These are phyloP conservation scores for Panicum hallii DNA, from an alignment of 202 grass and related monocot genomes.

Conservation along the genomic window DNA sequence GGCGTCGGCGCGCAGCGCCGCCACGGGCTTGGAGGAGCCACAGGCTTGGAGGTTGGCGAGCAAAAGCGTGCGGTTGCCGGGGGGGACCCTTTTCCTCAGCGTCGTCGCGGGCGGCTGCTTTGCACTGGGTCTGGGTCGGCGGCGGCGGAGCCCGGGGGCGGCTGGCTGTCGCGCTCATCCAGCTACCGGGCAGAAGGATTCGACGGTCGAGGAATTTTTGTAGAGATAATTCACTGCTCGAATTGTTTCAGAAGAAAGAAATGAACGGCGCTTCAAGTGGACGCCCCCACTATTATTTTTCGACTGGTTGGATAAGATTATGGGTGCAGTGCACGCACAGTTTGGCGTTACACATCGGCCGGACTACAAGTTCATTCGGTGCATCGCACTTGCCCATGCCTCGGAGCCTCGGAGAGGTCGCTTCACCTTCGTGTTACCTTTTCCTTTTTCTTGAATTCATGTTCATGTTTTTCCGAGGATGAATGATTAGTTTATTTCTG, in stretches of 20 bases:
- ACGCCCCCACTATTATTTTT: neutral
- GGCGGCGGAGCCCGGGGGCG: neutral
- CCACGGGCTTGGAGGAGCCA: neutral
- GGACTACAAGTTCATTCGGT: neutral
- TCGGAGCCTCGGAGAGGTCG: no score
- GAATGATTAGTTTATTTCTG: no score
- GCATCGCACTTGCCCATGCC: neutral
- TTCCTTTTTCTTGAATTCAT: no score
- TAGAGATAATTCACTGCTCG: neutral
- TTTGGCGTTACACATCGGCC: neutral
- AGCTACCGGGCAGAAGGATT: neutral
- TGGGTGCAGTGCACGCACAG: neutral
- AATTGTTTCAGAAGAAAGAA: neutral
- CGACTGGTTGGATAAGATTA: neutral
- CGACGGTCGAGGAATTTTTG: neutral
- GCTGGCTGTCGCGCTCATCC: neutral
- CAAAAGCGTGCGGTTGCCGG: neutral
- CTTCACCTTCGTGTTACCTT: no score
- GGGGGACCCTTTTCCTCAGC: neutral
- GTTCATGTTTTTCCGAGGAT: no score
- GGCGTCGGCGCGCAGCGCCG: neutral
- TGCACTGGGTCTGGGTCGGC: neutral
- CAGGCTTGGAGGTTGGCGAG: neutral
- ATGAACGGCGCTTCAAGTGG: neutral
- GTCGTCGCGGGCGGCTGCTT: neutral